Conservation (phyloP, 2,329 filamentous ascomycete species). For the Sporothrix humicola region DNA sequence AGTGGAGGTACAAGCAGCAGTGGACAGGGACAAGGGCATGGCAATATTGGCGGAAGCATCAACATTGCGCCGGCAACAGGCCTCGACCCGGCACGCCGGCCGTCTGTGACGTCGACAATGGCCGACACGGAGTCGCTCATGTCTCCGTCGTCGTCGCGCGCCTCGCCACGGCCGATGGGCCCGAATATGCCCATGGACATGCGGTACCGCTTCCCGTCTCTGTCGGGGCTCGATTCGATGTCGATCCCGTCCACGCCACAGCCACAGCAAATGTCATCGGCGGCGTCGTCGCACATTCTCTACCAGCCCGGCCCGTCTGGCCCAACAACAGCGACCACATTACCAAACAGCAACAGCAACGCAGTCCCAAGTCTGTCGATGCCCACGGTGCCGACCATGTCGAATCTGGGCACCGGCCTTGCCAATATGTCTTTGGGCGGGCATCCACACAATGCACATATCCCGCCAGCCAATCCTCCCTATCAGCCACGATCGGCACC, state of each 20-base stretch:
- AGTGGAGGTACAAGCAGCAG: background rate
- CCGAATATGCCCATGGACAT: background rate
- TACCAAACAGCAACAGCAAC: background rate
- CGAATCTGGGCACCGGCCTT: background rate
- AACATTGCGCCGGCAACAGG: background rate
- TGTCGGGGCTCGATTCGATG: background rate
- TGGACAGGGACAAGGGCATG: too few relatives aligned
- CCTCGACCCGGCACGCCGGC: constrained; percentile 9
- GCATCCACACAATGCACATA: background rate
- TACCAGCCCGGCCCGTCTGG: background rate
- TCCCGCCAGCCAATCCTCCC: background rate
- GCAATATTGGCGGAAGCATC: constrained; percentile 6
- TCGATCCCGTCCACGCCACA: background rate
- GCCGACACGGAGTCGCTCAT: constrained; percentile 31
- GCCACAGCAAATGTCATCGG: too few relatives aligned
- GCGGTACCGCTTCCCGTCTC: constrained; percentile 16
- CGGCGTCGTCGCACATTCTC: background rate
- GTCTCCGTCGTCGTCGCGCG: constrained; percentile 24
- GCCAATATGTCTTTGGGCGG: background rate
- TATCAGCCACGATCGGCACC: constrained; percentile 8
- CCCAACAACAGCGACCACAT: too few relatives aligned
- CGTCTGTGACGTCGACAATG: constrained; percentile 25
- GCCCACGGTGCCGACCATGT: constrained; percentile 16
- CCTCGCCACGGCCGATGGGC: constrained; percentile 20
- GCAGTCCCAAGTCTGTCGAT: background rate